Base-by-base conservation (phyloP, 2,329 filamentous ascomycete genomes). In the Lasiodiplodia hormozganensis region DNA sequence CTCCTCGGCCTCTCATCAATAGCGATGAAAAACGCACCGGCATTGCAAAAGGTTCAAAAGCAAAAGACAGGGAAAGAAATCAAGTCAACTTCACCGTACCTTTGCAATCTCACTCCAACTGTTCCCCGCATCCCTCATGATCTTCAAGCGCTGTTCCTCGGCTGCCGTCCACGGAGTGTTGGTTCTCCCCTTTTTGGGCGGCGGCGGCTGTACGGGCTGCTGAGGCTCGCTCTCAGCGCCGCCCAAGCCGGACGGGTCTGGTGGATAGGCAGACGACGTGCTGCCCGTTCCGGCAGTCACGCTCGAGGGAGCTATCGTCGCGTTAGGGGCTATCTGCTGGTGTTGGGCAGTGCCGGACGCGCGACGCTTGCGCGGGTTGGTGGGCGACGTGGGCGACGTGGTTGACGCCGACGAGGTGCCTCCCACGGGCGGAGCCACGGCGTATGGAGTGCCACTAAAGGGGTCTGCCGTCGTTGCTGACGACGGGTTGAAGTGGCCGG, bases 21-120 rank as follows among this genome's bases (percentile, higher is more conserved):
- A 21, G 23, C 14, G 6, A 25, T 51, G 25, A 40, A 21, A 21
- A 47, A 12, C 10, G 38, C 6, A 3, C 6, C n/a, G 16, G 10
- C n/a, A n/a, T 21, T 11, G 18, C 7, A 10, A n/a, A 21, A 21
- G 3, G 4, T 43, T 18, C 34, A 56, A 36, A 47, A 62, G 6
- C 47, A 47, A 12, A 62, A 28, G 10, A 21, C 21, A 49, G 47
- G 11, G 47, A 31, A 28, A 54, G 11, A 65, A 52, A 47, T 62
- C 34, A 38, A 23, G 16, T 31, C 25, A 31, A 8, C 10, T 40
- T 10, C 53, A 51, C 65, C 65, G 70, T 75, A 96, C 94, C 90
- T 98, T 98, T 74, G 95, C 96, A 77, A 99, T 99, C 76, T 98
- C 96, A 60, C 93, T 96, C 96, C 96, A 99, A 76, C 92, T 97